Conservation (phyloP, 352 stramenopile genomes). For the Aphanomyces euteiches region DNA sequence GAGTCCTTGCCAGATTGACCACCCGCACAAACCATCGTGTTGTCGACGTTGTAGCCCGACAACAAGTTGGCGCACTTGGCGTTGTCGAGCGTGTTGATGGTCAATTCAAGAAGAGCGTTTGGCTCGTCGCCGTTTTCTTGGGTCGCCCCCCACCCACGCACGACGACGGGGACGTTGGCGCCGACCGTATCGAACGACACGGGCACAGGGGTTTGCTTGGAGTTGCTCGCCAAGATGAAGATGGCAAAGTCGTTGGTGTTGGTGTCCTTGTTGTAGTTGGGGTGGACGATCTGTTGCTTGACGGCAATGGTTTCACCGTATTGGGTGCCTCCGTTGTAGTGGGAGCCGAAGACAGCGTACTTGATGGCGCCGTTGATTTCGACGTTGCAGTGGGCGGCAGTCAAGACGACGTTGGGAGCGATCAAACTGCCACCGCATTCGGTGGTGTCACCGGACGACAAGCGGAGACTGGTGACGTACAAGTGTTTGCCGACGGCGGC, state of each 20-base stretch:
- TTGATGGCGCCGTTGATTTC: conserved; percentile 33
- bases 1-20: conserved; percentile 48
- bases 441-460: background rate
- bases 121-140: conserved; percentile 27
- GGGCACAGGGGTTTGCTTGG: conserved; percentile 38
- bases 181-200: conserved; percentile 40
- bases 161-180: conserved; percentile 32
- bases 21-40: conserved; percentile 57
- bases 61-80: conserved; percentile 36
- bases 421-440: conserved; percentile 39
- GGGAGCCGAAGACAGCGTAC: conserved; percentile 52
- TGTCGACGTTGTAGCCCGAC: conserved; percentile 47
- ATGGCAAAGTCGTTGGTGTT: conserved; percentile 45
- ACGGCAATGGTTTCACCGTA: conserved; percentile 40
- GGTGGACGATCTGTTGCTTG: conserved; percentile 36
- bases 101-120: conserved; percentile 41
- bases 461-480: background rate
- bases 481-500: conserved; percentile 13
- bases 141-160: conserved; percentile 42
- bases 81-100: conserved; percentile 45
- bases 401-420: conserved; percentile 37
- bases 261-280: conserved; percentile 34
- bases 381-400: conserved; percentile 35
- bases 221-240: conserved; percentile 38
- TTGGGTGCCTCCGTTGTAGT: conserved; percentile 43